Conservation (phyloP, 2,329 filamentous ascomycete species). For the Botrytis elliptica region DNA sequence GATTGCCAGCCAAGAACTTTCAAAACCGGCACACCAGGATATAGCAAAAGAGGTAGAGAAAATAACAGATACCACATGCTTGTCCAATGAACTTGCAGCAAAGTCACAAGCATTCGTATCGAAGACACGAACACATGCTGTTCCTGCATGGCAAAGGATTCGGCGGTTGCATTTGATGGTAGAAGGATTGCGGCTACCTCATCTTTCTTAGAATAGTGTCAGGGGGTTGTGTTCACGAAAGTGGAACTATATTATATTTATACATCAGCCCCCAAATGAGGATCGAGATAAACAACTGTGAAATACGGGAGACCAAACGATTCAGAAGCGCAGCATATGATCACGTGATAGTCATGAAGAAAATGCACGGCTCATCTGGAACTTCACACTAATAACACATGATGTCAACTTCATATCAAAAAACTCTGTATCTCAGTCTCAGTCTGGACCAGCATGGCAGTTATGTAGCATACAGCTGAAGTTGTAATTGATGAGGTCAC, state of each 20-base stretch:
- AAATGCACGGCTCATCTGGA: neutral
- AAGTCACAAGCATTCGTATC: neutral
- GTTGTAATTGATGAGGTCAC: too few species aligned
- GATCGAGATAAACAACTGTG: neutral
- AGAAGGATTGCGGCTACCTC: slow-evolving; percentile 16
- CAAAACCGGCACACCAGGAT: neutral
- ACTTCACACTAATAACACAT: neutral
- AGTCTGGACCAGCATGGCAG: neutral
- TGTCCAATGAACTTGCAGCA: neutral
- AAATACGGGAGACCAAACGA: neutral
- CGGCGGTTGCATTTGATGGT: neutral
- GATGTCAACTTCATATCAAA: neutral
- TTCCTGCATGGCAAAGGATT: slow-evolving; percentile 17
- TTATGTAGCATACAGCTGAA: neutral
- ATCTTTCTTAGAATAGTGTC: slow-evolving; percentile 17
- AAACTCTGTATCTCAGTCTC: neutral
- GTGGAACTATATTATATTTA: neutral
- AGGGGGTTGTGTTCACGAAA: neutral
- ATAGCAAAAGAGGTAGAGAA: neutral
- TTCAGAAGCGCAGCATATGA: neutral
- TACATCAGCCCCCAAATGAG: slow-evolving; percentile 14
- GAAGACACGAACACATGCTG: neutral
- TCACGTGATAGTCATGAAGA: neutral
- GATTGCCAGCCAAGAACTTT: neutral
- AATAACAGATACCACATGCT: neutral